Evolutionary conservation across 179 eudicot species (phyloP), one percentile per base, ranked within the genome.

Genomic region (Actinidia polygama): DNA sequence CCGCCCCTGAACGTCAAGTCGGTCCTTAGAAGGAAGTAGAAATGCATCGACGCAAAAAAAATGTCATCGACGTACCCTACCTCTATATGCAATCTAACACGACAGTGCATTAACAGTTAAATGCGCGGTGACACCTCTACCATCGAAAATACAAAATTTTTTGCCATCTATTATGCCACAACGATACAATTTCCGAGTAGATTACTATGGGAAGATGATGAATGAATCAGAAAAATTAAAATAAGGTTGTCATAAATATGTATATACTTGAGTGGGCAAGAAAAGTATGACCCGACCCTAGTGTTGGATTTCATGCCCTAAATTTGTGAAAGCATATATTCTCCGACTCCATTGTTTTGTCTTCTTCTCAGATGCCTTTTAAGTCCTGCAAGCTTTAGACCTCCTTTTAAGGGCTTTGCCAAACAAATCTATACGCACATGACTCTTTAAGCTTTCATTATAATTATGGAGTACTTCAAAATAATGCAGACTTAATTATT

Each of bases 301-400:
- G 73, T 72, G 87, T 84, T 83, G 83, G 84, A 72, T 82, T 66
- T 81, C 44, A 46, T 75, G 83, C 75, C 86, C 83, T 84, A 26
- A 86, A 82, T 50, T 55, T 82, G 71, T 75, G 85, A 84, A 85
- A 87, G 89, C 87, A 82, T 83, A 87, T 83, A 87, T 87, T 83
- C 86, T 83, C 87, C 83, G 58, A 62, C 82, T 80, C 81, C 80
- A 61, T 84, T 70, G 81, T 79, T 78, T 84, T 83, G 86, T 87
- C 88, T 82, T 87, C 80, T 78, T 87, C 88, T 79, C 78, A 77
- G 59, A 84, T 83, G 75, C 75, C 85, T 85, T 85, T 85, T 79
- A 87, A 77, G 49, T 79, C 78, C 86, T 30, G 79, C 79, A 83
- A 69, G 44, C 85, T 85, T 87, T 87, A 73, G 85, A 84, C 83